Base-by-base conservation (phyloP, 345 rosid genomes). In the Lumnitzera littorea region DNA sequence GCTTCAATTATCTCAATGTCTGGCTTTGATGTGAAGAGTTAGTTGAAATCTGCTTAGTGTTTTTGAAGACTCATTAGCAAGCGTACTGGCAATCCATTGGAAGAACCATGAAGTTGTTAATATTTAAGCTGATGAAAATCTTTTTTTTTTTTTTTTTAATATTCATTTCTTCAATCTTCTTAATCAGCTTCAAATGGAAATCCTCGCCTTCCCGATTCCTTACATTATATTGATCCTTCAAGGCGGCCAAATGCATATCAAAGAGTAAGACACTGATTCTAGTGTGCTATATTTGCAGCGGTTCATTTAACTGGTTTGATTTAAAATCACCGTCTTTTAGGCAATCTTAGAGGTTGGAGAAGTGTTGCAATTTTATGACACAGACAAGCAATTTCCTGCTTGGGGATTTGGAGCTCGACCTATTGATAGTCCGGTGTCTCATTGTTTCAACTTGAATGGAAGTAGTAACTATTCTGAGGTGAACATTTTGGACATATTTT, bases 391-490 rank as follows among this genome's bases (percentile, higher is more conserved):
- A 56, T 92, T 87, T 78, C 89, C 95, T 11, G 95, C 96, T 2
- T 92, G 98, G 98, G 96, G 98, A 15, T 92, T 92, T 69, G 98
- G 98, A 62, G 98, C 98, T 64, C 84, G 96, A 53, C 98, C 98
- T 48, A 92, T 92, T 46, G 98, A 92, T 63, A 94, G 91, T 43
- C 98, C 96, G 3, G 96, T 92, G 62, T 87, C 87, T 31, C 98
- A 92, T 81, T 87, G 96, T 76, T 92, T 92, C 76, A 92, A 81
- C 85, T 75, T 92, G 78, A 92, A 81, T 16, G 98, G 98, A 68
- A 92, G 96, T 80, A 89, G 72, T 59, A 74, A 70, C 66, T 76
- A 89, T 59, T 81, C 85, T 46, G 98, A 87, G 91, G 98, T 91
- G 53, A 68, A 64, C 60, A 29, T 16, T 25, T 51, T 62, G 55